A percentile compares a stretch with the other conserved stretches of the same genome.
phyloP scores from a whole-genome alignment of 257 asterid species.

The Linaria vulgaris region DNA sequence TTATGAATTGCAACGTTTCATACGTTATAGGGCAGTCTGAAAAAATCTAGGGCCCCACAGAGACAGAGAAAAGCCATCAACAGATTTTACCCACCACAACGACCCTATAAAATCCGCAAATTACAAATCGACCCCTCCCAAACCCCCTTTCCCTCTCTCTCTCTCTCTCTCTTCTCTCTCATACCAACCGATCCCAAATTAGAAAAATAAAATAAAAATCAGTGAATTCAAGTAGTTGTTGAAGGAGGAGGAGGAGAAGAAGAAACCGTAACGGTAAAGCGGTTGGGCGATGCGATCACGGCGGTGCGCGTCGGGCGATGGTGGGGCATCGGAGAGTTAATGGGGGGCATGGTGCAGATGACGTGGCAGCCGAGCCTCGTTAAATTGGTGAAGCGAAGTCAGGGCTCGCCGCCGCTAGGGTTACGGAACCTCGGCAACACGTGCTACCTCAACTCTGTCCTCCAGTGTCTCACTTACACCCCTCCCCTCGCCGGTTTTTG shows the following conservation, averaged over 20 bases:
- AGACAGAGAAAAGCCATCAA: no score
- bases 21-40: no score
- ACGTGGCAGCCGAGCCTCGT: constrained; percentile 91
- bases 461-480: constrained; percentile 96
- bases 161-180: background rate
- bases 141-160: no score
- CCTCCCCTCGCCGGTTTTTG: constrained; percentile 96
- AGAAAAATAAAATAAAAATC: no score
- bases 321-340: constrained; percentile 58
- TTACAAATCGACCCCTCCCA: no score
- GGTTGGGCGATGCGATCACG: constrained; percentile 57
- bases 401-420: constrained; percentile 87
- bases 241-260: background rate
- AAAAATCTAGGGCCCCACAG: no score
- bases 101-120: no score
- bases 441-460: constrained; percentile 96
- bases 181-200: background rate
- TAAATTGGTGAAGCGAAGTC: constrained; percentile 66
- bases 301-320: constrained; percentile 56
- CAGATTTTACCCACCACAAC: background rate
- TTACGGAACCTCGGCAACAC: constrained; percentile 90
- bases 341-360: constrained; percentile 97
- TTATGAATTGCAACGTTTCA: no score
- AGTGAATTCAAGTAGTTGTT: no score
- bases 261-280: background rate